Evolutionary conservation across 345 rosid species (phyloP).

Genomic region (Eucalyptus brandiana): DNA sequence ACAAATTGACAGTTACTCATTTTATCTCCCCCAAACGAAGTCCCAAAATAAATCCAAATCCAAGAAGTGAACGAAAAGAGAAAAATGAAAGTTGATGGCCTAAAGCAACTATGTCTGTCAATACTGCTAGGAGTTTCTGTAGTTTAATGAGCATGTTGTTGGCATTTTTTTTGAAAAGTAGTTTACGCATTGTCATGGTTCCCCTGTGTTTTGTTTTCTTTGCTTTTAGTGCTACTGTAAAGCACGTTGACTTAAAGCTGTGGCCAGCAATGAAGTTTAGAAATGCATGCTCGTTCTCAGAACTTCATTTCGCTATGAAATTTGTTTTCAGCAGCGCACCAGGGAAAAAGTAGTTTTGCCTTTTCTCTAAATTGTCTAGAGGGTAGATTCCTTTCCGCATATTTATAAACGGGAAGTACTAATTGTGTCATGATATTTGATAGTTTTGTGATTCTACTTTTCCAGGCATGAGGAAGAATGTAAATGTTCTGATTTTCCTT

Average conservation of each 20-base stretch:
- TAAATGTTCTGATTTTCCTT: conserved; percentile 60
- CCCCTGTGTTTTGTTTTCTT: neutral
- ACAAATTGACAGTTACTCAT: neutral
- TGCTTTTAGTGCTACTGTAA: neutral
- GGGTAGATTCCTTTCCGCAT: neutral
- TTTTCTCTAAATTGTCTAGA: neutral
- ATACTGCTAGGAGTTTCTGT: neutral
- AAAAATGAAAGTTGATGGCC: neutral
- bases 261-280: neutral
- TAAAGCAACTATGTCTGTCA: neutral
- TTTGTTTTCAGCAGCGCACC: neutral
- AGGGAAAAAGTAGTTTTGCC: neutral
- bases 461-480: conserved; percentile 74
- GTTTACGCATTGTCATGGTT: neutral
- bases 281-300: neutral
- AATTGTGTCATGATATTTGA: neutral
- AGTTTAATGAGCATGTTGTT: neutral
- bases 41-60: neutral
- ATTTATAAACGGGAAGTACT: neutral
- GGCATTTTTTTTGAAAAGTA: neutral
- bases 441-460: neutral
- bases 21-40: neutral
- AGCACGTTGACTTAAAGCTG: neutral
- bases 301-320: neutral
- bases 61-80: neutral